Conservation (phyloP, 352 stramenopile genomes). For the Plasmopara viticola region DNA sequence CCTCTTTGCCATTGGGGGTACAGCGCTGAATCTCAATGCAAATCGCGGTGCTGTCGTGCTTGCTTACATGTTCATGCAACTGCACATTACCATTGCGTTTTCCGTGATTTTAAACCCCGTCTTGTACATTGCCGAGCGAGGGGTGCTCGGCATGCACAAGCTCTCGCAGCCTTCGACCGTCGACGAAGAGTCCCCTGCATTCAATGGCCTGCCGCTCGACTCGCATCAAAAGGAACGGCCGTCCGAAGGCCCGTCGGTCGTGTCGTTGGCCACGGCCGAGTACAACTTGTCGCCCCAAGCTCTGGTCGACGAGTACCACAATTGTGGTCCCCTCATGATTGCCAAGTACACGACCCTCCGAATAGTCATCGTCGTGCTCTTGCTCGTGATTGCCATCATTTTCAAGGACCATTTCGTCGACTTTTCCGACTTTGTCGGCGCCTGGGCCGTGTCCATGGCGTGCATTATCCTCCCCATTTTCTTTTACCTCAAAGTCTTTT, state of each 20-base stretch:
- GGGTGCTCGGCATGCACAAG: slow-evolving; percentile 55
- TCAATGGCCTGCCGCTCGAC: slow-evolving; percentile 21
- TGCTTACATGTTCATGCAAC: slow-evolving; percentile 56
- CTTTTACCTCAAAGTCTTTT: slow-evolving; percentile 72
- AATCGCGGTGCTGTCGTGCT: slow-evolving; percentile 45
- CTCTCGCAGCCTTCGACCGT: slow-evolving; percentile 15
- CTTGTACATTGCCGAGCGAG: slow-evolving; percentile 50
- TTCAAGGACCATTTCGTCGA: slow-evolving; percentile 65
- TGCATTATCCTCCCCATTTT: slow-evolving; percentile 65
- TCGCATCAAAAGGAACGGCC: slow-evolving; percentile 15
- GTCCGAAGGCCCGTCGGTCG: slow-evolving; percentile 18
- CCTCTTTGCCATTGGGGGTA: slow-evolving; percentile 46
- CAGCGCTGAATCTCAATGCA: slow-evolving; percentile 35
- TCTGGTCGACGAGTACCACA: slow-evolving; percentile 34
- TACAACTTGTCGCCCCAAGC: slow-evolving; percentile 27
- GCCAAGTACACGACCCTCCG: slow-evolving; percentile 38
- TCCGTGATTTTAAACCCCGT: slow-evolving; percentile 53
- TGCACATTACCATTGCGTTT: slow-evolving; percentile 59
- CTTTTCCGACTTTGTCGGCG: slow-evolving; percentile 63
- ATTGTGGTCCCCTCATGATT: slow-evolving; percentile 29
- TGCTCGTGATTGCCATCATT: slow-evolving; percentile 42
- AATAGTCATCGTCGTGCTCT: slow-evolving; percentile 34
- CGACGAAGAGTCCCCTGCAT: slow-evolving; percentile 30
- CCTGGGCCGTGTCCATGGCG: slow-evolving; percentile 46
- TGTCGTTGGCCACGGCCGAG: slow-evolving; percentile 27